Evolutionary conservation across 805 yeast genomes (phyloP), one percentile per base, ranked within the genome.

Genomic region (Ogataea angusta): DNA sequence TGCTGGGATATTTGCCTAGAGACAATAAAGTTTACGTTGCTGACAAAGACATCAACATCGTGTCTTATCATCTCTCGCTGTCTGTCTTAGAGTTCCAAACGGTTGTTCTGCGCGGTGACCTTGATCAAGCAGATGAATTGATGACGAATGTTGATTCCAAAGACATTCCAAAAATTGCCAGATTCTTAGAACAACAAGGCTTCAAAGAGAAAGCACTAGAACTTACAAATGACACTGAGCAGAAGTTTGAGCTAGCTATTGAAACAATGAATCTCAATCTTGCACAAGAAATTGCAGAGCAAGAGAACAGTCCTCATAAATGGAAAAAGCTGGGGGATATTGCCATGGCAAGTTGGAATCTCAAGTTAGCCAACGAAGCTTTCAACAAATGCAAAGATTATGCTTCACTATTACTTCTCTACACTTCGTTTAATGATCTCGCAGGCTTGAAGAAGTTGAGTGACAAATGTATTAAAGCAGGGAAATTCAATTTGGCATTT

Each of bases 21-120:
- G 98, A 91, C 58, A 87, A 87, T 56, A 86, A 82, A 53, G 82
- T 93, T 41, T 93, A 89, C 62, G 78, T 93, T 54, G 80, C 93
- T 47, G 99, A 93, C 69, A 90, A 89, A 67, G 89, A 91, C 46
- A 76, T 89, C 58, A 83, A 85, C 50, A 82, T 93, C 35, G 69
- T 83, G 30, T 78, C 95, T 16, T 89, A 90, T 71, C 80, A 74
- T 56, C 74, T 93, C 37, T 86, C 95, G 25, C 67, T 91, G 25
- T 78, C 89, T 8, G 95, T 93, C 4, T 74, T 93, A 50, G 98
- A 91, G 69, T 90, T 89, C 68, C 98, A 93, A 71, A 93, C 99
- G 1, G 78, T 90, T 42, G 96, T 91, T 3, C 73, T 91, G 65
- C 82, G 99, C 61, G 97, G 97, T 36, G 98, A 95, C 59, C 67